Percentiles rank a stretch among this genome's conserved stretches.
phyloP scores from a whole-genome alignment of 2,329 filamentous ascomycete genomes.

The Tolypocladium cylindrosporum region DNA sequence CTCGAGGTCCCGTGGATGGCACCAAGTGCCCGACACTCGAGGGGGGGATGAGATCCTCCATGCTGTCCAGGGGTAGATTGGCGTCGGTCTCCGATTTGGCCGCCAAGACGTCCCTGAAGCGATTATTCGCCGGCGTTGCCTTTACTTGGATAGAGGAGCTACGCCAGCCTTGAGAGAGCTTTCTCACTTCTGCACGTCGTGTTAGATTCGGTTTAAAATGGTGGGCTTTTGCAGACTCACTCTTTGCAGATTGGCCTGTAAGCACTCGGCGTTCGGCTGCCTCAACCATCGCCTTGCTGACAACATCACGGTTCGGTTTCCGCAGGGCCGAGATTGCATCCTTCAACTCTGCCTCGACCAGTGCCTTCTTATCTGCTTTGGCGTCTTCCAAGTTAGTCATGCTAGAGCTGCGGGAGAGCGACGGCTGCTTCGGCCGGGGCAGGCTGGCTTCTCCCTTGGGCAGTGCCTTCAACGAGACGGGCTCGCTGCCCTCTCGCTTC shows the following conservation, averaged over 20 bases:
- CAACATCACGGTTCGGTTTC: constrained; percentile 64
- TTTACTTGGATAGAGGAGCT: constrained; percentile 39
- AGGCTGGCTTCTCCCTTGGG: constrained; percentile 29
- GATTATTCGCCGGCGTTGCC: constrained; percentile 45
- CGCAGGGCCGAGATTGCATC: constrained; percentile 65
- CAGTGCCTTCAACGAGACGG: constrained; percentile 37
- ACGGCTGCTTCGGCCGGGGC: constrained; percentile 28
- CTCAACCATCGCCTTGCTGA: constrained; percentile 56
- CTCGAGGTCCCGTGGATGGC: constrained; percentile 30
- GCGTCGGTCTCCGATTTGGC: constrained; percentile 13
- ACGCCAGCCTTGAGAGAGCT: constrained; percentile 29
- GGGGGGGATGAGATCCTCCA: constrained; percentile 23
- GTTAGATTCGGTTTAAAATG: constrained; percentile 16
- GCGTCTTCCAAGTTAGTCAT: constrained; percentile 41
- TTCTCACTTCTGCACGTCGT: constrained; percentile 37
- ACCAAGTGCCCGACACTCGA: constrained; percentile 27
- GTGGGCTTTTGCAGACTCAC: constrained; percentile 25
- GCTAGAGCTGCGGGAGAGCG: constrained; percentile 31
- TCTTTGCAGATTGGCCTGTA: constrained; percentile 33
- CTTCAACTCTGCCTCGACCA: constrained; percentile 59
- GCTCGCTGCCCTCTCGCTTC: constrained; percentile 61
- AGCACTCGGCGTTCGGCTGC: constrained; percentile 52
- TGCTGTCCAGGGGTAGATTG: constrained; percentile 11
- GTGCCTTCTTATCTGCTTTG: constrained; percentile 55
- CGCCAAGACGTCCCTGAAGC: constrained; percentile 41